Evolutionary conservation across 139 green algal genomes (phyloP).

Genomic region (Haematococcus sp.): DNA sequence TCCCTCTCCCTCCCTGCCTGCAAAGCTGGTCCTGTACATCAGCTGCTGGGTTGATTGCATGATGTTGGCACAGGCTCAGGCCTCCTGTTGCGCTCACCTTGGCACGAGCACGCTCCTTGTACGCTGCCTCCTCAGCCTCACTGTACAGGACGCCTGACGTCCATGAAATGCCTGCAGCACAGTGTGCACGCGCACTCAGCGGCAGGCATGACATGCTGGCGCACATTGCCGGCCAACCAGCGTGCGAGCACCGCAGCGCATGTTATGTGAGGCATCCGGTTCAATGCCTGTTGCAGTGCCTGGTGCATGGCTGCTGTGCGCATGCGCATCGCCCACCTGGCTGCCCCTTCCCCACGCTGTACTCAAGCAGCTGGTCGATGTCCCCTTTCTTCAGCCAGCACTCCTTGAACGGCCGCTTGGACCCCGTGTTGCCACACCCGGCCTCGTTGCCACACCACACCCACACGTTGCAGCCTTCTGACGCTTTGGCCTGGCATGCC

Average conservation of each 20-base stretch:
- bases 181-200: too few relatives aligned
- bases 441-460: slow-evolving; percentile 2
- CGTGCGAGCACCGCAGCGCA: too few relatives aligned
- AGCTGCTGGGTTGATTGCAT: too few relatives aligned
- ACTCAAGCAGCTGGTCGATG: background rate
- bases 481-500: background rate
- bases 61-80: too few relatives aligned
- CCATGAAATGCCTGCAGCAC: slow-evolving; percentile 51
- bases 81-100: background rate
- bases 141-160: slow-evolving; percentile 45
- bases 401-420: background rate
- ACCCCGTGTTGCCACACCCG: background rate
- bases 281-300: too few relatives aligned
- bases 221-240: too few relatives aligned
- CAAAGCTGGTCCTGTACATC: too few relatives aligned
- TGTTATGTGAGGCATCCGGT: too few relatives aligned
- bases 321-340: slow-evolving; percentile 1
- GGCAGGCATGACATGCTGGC: too few relatives aligned
- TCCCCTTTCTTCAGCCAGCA: slow-evolving; percentile 10
- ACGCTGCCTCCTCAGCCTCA: slow-evolving; percentile 14
- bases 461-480: slow-evolving; percentile 12
- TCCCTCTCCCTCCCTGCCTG: too few relatives aligned
- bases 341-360: background rate
- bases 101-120: background rate
- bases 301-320: too few relatives aligned